A percentile compares a stretch with the other conserved stretches of the same genome.
Conservation (phyloP, 352 stramenopile species). For the Phytophthora lateralis region DNA sequence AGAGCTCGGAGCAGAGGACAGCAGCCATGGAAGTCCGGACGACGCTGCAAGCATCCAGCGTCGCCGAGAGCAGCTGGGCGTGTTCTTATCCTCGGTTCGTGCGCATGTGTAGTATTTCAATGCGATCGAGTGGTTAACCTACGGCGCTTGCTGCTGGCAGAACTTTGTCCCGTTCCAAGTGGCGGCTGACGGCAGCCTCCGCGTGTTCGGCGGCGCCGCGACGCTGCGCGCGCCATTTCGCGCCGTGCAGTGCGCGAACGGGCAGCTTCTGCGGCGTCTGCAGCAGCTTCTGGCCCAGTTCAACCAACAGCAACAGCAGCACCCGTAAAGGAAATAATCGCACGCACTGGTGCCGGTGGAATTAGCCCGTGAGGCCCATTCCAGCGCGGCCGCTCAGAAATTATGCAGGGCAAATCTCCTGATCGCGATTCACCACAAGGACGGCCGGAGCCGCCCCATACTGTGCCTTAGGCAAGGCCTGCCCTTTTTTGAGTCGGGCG, state of each 20-base stretch:
- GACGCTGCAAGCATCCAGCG: conserved; percentile 8
- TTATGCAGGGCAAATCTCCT: conserved; percentile 86
- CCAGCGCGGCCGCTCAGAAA: conserved; percentile 53
- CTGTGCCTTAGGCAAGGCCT: conserved; percentile 42
- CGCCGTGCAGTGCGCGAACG: conserved; percentile 43
- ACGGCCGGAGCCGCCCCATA: conserved; percentile 14
- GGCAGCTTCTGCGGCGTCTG: conserved; percentile 52
- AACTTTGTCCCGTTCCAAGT: conserved; percentile 33
- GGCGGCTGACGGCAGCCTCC: conserved; percentile 18
- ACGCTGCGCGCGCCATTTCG: conserved; percentile 47
- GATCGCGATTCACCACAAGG: conserved; percentile 79
- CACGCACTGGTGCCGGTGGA: conserved; percentile 25
- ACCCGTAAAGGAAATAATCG: background rate
- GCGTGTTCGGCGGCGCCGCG: conserved; percentile 56
- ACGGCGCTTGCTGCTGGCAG: conserved; percentile 4
- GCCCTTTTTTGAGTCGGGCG: conserved; percentile 38
- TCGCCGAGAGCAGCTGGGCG: conserved; percentile 12
- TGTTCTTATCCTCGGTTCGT: conserved; percentile 34
- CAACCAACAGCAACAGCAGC: conserved; percentile 1
- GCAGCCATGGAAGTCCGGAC: background rate
- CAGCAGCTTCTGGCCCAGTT: conserved; percentile 42
- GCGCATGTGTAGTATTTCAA: no score
- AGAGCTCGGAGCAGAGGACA: conserved; percentile 1
- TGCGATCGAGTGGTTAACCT: background rate
- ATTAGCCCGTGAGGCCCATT: conserved; percentile 45